Conservation (phyloP, 495 filamentous ascomycete genomes). For the Neurospora tetrasperma region DNA sequence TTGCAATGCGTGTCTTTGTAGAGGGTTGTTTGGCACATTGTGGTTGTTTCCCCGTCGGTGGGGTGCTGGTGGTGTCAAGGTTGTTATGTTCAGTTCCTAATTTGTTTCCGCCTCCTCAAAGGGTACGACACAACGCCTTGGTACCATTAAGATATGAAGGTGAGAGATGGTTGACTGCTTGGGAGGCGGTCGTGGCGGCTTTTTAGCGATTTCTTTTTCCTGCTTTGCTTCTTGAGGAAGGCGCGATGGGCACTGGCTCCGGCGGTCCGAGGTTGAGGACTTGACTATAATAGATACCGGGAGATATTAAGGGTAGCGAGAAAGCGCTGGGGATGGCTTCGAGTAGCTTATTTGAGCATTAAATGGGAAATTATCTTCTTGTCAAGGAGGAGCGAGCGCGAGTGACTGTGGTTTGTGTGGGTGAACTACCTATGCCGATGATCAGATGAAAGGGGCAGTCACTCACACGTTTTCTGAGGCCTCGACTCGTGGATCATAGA, state of each 20-base stretch:
- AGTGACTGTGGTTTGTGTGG: not conserved
- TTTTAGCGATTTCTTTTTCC: not conserved
- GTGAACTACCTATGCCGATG: not conserved
- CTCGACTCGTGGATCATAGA: not conserved
- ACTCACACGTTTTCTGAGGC: not conserved
- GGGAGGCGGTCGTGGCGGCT: not conserved
- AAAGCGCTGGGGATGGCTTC: not conserved
- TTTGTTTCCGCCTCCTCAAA: not conserved
- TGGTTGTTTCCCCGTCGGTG: not conserved
- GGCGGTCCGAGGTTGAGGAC: not conserved
- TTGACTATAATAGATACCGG: not conserved
- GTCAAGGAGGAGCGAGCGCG: not conserved
- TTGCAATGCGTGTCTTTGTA: slow-evolving; percentile 27
- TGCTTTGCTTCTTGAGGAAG: not conserved
- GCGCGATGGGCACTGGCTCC: not conserved
- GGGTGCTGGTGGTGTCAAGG: not conserved
- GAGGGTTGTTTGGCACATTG: slow-evolving; percentile 23
- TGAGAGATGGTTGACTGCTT: not conserved
- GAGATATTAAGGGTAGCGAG: not conserved
- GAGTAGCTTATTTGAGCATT: not conserved
- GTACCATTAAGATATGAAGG: not conserved
- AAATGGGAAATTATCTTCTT: not conserved
- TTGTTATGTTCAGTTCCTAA: not conserved
- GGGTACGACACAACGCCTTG: not conserved
- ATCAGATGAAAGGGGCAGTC: not conserved